Percentiles rank a stretch among this genome's conserved stretches.
These are phyloP conservation scores for Eucalyptus fibrosa DNA, from an alignment of 345 rosid species.

Conservation along the genomic window DNA sequence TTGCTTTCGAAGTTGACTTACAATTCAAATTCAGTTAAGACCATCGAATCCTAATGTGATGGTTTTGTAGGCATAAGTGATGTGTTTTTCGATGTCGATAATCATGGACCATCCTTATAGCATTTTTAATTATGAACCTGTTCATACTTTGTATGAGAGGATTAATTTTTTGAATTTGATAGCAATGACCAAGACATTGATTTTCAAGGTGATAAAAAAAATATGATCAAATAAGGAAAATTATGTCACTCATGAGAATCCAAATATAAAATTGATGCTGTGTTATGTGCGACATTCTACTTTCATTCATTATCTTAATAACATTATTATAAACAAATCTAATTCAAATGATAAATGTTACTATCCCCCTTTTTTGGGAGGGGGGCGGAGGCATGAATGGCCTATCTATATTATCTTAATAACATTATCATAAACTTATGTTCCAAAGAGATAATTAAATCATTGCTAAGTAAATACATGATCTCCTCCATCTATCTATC, in stretches of 20 bases:
- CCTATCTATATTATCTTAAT: too few species aligned
- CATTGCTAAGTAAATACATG: too few species aligned
- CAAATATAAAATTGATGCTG: not conserved
- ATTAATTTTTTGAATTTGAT: not conserved
- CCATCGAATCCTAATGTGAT: not conserved
- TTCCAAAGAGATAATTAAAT: too few species aligned
- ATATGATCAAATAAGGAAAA: not conserved
- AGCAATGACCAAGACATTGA: not conserved
- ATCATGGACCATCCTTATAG: not conserved
- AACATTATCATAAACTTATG: too few species aligned
- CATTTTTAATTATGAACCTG: not conserved
- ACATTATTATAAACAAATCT: not conserved
- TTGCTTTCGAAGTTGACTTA: not conserved
- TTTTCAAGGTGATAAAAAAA: not conserved
- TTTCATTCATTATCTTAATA: too few species aligned
- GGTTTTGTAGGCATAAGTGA: not conserved
- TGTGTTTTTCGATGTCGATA: not conserved
- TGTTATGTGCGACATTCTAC: not conserved
- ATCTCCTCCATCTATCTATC: too few species aligned
- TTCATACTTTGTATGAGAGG: not conserved
- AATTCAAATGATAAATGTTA: not conserved
- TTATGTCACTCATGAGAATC: not conserved
- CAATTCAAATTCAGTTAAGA: not conserved
- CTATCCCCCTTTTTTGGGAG: not conserved
- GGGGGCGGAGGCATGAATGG: not conserved